Percentiles rank a stretch among this genome's conserved stretches.
Evolutionary conservation across 2,329 filamentous ascomycete species (phyloP).

Genomic region (Apiospora phragmitis): DNA sequence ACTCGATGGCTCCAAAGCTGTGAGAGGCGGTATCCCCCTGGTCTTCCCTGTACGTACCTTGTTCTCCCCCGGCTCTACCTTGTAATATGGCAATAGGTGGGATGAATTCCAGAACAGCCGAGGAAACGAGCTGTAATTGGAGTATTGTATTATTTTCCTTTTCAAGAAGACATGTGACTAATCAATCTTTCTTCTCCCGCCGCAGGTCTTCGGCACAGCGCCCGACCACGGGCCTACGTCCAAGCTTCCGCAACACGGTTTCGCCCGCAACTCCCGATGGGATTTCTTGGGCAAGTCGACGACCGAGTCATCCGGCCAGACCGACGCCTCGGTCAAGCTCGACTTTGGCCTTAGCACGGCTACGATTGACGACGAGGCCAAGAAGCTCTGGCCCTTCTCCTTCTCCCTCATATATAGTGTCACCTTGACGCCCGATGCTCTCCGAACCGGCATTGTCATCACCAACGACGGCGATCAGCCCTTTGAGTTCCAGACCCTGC

Average conservation of each 20-base stretch:
- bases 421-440: slow-evolving; percentile 70
- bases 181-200: neutral
- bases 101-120: neutral
- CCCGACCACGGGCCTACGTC: slow-evolving; percentile 76
- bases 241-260: slow-evolving; percentile 87
- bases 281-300: slow-evolving; percentile 89
- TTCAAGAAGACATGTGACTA: neutral
- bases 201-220: slow-evolving; percentile 80
- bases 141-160: neutral
- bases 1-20: slow-evolving; percentile 84
- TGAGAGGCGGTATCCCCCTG: slow-evolving; percentile 87
- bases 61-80: neutral
- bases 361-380: slow-evolving; percentile 67
- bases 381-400: slow-evolving; percentile 77
- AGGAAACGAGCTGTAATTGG: slow-evolving; percentile 1
- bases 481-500: slow-evolving; percentile 88
- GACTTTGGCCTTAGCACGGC: slow-evolving; percentile 87
- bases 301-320: slow-evolving; percentile 56
- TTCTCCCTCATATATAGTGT: slow-evolving; percentile 95
- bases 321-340: slow-evolving; percentile 78
- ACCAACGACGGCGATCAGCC: slow-evolving; percentile 81
- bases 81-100: slow-evolving; percentile 9
- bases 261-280: slow-evolving; percentile 88
- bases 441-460: slow-evolving; percentile 82
- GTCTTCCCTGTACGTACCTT: slow-evolving; percentile 77